Percentiles rank a stretch among this genome's conserved stretches.
Evolutionary conservation across 2,329 filamentous ascomycete genomes (phyloP).

Genomic region (Venturia pyrina): DNA sequence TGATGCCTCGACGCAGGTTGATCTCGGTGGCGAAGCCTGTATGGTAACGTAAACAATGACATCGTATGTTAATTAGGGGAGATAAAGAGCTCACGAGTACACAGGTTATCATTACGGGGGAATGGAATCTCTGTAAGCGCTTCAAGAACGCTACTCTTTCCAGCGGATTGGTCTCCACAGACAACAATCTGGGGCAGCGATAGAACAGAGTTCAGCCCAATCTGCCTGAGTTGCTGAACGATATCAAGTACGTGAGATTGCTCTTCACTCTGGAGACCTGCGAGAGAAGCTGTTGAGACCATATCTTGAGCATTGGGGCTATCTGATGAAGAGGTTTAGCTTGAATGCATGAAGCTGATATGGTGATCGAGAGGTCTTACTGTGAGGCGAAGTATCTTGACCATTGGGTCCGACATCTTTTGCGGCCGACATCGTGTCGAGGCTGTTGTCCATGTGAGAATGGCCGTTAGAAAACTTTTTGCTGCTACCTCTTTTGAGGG

Average conservation of each 20-base stretch:
- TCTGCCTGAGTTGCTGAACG: slow-evolving; percentile 45
- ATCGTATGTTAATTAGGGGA: background rate
- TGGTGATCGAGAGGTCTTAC: too few relatives aligned
- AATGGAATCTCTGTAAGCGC: slow-evolving; percentile 50
- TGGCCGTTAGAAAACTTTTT: too few relatives aligned
- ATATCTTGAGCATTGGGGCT: too few relatives aligned
- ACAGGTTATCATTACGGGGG: slow-evolving; percentile 44
- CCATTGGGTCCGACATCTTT: too few relatives aligned
- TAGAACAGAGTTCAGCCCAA: slow-evolving; percentile 30
- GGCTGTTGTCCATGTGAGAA: too few relatives aligned
- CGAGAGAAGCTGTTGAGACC: too few relatives aligned
- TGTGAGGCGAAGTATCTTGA: too few relatives aligned
- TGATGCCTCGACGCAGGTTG: slow-evolving; percentile 35
- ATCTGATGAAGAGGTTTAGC: too few relatives aligned
- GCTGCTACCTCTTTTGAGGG: too few relatives aligned
- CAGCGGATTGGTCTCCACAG: slow-evolving; percentile 19
- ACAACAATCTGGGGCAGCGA: slow-evolving; percentile 17
- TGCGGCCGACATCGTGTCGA: too few relatives aligned
- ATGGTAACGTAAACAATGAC: slow-evolving; percentile 13
- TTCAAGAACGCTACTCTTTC: slow-evolving; percentile 17
- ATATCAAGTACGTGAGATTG: slow-evolving; percentile 39
- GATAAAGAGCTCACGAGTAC: slow-evolving; percentile 36
- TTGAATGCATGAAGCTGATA: too few relatives aligned
- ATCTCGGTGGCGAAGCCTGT: slow-evolving; percentile 33
- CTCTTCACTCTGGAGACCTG: slow-evolving; percentile 31